These are phyloP conservation scores for Cryptosporidium parvum DNA, from an alignment of 169 alveolate genomes.

Conservation along the genomic window DNA sequence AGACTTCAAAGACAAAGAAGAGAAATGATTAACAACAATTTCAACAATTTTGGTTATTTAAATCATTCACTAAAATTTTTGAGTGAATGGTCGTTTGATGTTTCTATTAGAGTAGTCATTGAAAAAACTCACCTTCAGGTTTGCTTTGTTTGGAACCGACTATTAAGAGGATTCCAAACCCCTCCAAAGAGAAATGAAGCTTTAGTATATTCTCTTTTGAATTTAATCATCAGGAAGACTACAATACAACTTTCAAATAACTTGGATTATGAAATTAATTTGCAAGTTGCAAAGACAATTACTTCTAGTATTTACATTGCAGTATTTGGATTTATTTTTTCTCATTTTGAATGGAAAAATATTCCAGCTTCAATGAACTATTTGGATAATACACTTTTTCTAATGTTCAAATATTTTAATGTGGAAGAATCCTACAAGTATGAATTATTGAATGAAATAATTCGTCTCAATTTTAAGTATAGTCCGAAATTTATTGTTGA, in stretches of 20 bases:
- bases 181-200: slow-evolving; percentile 57
- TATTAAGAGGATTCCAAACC: slow-evolving; percentile 23
- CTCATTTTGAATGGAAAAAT: slow-evolving; percentile 55
- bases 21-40: neutral
- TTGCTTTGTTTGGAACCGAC: slow-evolving; percentile 40
- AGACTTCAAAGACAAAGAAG: slow-evolving; percentile 32
- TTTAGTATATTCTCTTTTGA: slow-evolving; percentile 35
- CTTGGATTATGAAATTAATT: neutral
- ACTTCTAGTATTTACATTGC: slow-evolving; percentile 30
- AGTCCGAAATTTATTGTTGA: slow-evolving; percentile 38
- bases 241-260: neutral
- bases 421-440: slow-evolving; percentile 23
- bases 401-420: neutral
- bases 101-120: slow-evolving; percentile 20
- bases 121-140: slow-evolving; percentile 61
- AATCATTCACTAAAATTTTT: slow-evolving; percentile 33
- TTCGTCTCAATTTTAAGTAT: neutral
- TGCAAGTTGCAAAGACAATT: neutral
- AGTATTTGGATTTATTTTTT: slow-evolving; percentile 46
- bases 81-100: slow-evolving; percentile 36
- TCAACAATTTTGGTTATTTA: slow-evolving; percentile 17
- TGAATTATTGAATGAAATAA: slow-evolving; percentile 26
- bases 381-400: slow-evolving; percentile 11
- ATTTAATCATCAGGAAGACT: slow-evolving; percentile 23
- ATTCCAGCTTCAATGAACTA: slow-evolving; percentile 23